Base-by-base conservation (phyloP, 495 filamentous ascomycete species). In the Podospora bellae-mahoneyi region DNA sequence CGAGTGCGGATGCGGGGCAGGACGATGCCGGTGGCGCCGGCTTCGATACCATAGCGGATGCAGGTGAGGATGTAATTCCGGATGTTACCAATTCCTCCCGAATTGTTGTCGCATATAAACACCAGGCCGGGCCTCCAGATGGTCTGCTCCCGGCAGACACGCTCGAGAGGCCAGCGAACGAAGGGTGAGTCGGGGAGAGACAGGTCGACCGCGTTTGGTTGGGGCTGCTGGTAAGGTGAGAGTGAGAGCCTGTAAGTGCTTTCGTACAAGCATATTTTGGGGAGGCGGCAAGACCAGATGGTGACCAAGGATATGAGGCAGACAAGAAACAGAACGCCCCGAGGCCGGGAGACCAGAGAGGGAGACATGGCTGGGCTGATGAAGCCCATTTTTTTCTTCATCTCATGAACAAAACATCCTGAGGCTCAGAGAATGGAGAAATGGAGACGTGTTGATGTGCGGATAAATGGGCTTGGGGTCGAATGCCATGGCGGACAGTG, bases 11-110 rank as follows among this genome's bases (percentile, higher is more conserved):
- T 81, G 39, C 73, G 74, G 9, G 82, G 82, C n/a, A 84, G 68
- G 10, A 83, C 76, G 26, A 85, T 64, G 1, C 70, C 76, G 1
- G 80, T 77, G 30, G 82, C 83, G 23, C 83, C 83, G 18, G 81
- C 82, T 32, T 83, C 83, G 57, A 85, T 77, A 19, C 78, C 81
- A 75, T 82, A 84, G 5, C 83, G 79, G 0, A 84, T 15, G 68
- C 83, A 85, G 5, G 79, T 83, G 26, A 85, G 74, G 65, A 85
- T 80, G 72, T 81, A 85, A 71, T 83, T 84, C 58, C 83, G 77
- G 58, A 85, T 84, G 69, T 85, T 85, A 48, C 83, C 82, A 7
- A 83, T 79, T 16, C 83, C 83, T 53, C 83, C 83, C 27, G 81
- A 82, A 73, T 84, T 85, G 71, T 82, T 81, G 71, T 84, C 82